Evolutionary conservation across 2,329 filamentous ascomycete species (phyloP).

Genomic region (Eurotiales sp.): DNA sequence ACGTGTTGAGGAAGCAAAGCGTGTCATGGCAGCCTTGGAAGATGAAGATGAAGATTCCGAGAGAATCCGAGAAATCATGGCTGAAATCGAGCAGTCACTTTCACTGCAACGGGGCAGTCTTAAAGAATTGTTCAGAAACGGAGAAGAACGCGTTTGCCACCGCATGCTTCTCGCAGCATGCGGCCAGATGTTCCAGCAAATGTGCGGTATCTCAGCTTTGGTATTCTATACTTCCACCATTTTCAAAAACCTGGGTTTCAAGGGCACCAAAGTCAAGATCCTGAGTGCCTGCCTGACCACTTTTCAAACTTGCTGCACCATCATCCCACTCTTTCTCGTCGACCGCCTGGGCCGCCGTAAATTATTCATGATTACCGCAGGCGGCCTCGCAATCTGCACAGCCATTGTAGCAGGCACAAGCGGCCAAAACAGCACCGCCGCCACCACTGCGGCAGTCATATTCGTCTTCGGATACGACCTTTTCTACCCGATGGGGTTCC

Average conservation of each 20-base stretch:
- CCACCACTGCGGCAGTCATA: conserved; percentile 40
- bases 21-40: conserved; percentile 56
- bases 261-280: conserved; percentile 28
- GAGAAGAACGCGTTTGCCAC: conserved; percentile 50
- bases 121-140: conserved; percentile 1
- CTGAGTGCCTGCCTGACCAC: conserved; percentile 58
- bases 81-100: conserved; percentile 42
- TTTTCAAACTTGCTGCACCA: conserved; percentile 59
- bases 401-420: conserved; percentile 23
- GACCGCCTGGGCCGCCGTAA: conserved; percentile 56
- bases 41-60: conserved; percentile 42
- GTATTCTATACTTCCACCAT: conserved; percentile 37
- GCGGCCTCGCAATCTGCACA: conserved; percentile 27
- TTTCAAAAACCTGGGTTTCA: conserved; percentile 16
- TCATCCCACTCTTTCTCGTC: conserved; percentile 59
- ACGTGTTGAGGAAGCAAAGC: conserved; percentile 60
- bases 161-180: conserved; percentile 57
- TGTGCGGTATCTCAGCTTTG: conserved; percentile 60
- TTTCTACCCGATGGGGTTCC: conserved; percentile 49
- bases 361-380: conserved; percentile 31
- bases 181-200: conserved; percentile 58
- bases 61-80: conserved; percentile 54
- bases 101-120: conserved; percentile 4
- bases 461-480: conserved; percentile 43
- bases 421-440: conserved; percentile 20